phyloP scores from a whole-genome alignment of 768 basidiomycete genomes.

The Boletellus sp. region DNA sequence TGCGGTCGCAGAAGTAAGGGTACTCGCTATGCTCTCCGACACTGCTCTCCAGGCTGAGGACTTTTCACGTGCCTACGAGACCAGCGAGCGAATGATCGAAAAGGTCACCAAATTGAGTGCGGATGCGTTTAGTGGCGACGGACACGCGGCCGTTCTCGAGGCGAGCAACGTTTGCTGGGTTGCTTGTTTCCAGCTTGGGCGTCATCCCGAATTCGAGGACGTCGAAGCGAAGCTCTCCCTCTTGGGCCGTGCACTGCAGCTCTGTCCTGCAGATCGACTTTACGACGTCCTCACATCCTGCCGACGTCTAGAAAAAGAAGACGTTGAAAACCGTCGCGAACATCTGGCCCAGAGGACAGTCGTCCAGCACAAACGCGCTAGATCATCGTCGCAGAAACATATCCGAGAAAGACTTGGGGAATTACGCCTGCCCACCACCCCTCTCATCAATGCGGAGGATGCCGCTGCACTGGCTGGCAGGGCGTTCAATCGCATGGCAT shows the following conservation, averaged over 20 bases:
- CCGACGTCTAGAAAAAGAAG: constrained; percentile 70
- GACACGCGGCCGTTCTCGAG: constrained; percentile 47
- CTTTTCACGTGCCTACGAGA: constrained; percentile 68
- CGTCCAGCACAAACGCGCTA: constrained; percentile 13
- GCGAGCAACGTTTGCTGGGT: constrained; percentile 87
- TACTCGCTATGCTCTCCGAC: constrained; percentile 87
- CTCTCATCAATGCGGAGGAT: constrained; percentile 68
- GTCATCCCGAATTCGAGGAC: constrained; percentile 73
- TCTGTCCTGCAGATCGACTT: constrained; percentile 81
- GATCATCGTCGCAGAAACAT: constrained; percentile 30
- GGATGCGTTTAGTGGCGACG: constrained; percentile 23
- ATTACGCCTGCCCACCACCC: constrained; percentile 66
- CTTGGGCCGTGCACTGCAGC: constrained; percentile 76
- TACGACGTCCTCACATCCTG: constrained; percentile 75
- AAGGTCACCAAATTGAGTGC: constrained; percentile 50
- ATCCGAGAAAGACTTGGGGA: constrained; percentile 57
- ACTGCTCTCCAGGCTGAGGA: constrained; percentile 83
- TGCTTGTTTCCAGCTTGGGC: constrained; percentile 82
- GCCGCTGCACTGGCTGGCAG: constrained; percentile 75
- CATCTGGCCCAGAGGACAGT: constrained; percentile 30
- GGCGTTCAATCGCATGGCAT: constrained; percentile 74
- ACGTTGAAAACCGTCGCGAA: constrained; percentile 49
- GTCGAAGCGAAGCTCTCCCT: constrained; percentile 62
- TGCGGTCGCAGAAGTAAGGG: constrained; percentile 71
- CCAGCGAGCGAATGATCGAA: constrained; percentile 67